These are phyloP conservation scores for Colletotrichum limetticola DNA, from an alignment of 2,329 filamentous ascomycete genomes.

Conservation along the genomic window DNA sequence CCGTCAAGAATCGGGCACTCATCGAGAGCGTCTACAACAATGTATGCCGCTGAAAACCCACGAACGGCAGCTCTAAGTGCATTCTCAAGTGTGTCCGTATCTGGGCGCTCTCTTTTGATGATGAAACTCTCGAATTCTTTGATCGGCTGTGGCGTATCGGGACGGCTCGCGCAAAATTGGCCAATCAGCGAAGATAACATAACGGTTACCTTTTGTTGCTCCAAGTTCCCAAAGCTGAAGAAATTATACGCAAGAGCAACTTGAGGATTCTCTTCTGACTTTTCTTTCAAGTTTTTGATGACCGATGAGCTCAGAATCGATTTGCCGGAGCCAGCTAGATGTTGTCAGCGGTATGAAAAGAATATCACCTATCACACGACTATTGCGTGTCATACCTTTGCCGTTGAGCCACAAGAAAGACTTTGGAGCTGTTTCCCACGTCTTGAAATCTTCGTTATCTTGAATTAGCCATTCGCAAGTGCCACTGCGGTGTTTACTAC, in stretches of 20 bases:
- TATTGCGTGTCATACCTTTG: background rate
- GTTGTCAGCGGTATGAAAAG: background rate
- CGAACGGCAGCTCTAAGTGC: background rate
- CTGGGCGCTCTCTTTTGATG: background rate
- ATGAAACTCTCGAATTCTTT: too few relatives aligned
- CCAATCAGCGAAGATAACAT: background rate
- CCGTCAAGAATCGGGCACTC: too few relatives aligned
- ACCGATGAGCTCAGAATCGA: background rate
- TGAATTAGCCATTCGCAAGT: background rate
- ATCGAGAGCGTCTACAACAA: too few relatives aligned
- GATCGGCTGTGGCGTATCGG: background rate
- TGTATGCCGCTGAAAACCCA: too few relatives aligned
- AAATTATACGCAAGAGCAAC: background rate
- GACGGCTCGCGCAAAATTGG: background rate
- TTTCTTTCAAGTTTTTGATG: background rate
- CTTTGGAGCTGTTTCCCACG: background rate
- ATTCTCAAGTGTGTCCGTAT: background rate
- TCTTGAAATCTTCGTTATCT: background rate
- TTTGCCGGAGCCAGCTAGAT: background rate
- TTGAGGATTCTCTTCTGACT: background rate
- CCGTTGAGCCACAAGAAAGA: background rate
- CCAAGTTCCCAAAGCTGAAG: background rate
- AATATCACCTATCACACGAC: too few relatives aligned
- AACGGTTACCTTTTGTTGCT: background rate
- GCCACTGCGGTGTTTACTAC: background rate